Evolutionary conservation across 257 asterid genomes (phyloP), one percentile per base, ranked within the genome.

Genomic region (Solanum etuberosum): DNA sequence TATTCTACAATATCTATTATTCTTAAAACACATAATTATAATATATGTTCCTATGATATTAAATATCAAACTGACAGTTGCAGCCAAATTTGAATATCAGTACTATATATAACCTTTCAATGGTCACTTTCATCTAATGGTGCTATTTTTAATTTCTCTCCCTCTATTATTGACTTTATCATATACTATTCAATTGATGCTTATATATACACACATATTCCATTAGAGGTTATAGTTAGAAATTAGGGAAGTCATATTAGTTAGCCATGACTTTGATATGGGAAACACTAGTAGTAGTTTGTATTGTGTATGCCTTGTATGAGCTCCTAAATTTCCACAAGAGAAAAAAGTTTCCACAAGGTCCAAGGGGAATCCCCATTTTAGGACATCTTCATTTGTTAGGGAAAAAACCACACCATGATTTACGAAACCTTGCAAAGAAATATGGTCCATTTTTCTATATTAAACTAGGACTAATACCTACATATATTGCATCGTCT

Each of bases 381-480:
- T 59, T 59, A 59, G 68, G 68, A 59, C 68, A 59, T 23, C 84
- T 90, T 23, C 91, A 85, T 7, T 31, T 87, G 86, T 23, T 89
- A 15, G 89, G 91, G 3, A 83, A 85, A 71, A 85, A 84, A 0
- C 88, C 90, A 23, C 90, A 85, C 73, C 86, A 87, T 61, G 87
- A 86, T 83, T 31, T 90, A n/a, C 46, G 21, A 16, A 67, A 73
- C 9, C 68, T 90, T 13, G 70, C 91, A 78, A 73, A 85, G 31
- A 87, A 61, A 61, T 74, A 90, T 48, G 91, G 91, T 42, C 86
- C 91, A 3, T 43, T 90, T 16, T 86, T 88, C 89, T 5, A 73
- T 23, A 71, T 90, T 82, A 51, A 68, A 5, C 35, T 88, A 14
- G 91, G 91, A 5, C 82, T 16, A 21, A 83, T 86, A 59, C 91